phyloP scores from a whole-genome alignment of 768 basidiomycete genomes.

The Russula emetica region DNA sequence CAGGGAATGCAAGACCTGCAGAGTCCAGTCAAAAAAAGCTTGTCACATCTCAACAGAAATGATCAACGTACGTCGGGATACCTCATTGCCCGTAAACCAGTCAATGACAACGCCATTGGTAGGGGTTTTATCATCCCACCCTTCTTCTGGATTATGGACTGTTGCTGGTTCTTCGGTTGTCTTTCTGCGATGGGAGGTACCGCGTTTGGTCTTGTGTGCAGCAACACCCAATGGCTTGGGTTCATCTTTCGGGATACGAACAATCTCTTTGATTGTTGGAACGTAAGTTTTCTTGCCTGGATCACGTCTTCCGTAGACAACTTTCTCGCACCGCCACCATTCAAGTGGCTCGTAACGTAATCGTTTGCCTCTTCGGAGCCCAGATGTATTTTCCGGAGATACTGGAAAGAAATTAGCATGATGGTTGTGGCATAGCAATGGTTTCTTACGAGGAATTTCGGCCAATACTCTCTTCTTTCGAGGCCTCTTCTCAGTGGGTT shows the following conservation, averaged over 20 bases:
- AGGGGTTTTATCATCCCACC: conserved; percentile 81
- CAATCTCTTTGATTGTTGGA: conserved; percentile 62
- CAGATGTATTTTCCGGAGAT: conserved; percentile 36
- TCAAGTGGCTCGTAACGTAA: conserved; percentile 70
- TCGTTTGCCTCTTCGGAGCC: conserved; percentile 68
- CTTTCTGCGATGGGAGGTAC: conserved; percentile 39
- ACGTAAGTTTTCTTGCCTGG: conserved; percentile 48
- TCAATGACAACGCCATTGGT: conserved; percentile 64
- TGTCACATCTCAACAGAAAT: neutral
- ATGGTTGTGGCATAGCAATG: neutral
- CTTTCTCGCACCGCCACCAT: conserved; percentile 90
- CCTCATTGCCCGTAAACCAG: conserved; percentile 56
- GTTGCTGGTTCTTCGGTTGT: conserved; percentile 42
- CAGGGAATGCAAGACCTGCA: conserved; percentile 75
- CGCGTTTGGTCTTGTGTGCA: conserved; percentile 36
- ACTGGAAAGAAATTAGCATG: conserved; percentile 22
- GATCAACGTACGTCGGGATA: conserved; percentile 60
- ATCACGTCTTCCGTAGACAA: conserved; percentile 69
- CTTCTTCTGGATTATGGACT: conserved; percentile 47
- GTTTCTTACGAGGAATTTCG: conserved; percentile 7
- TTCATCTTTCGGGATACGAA: conserved; percentile 51
- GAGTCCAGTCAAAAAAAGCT: neutral
- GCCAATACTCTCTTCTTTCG: conserved; percentile 20
- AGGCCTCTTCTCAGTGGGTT: neutral
- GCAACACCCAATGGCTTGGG: conserved; percentile 43